A percentile compares a stretch with the other conserved stretches of the same genome.
phyloP scores from a whole-genome alignment of 164 flowering plant genomes.

The Kalanchoe fedtschenkoi region DNA sequence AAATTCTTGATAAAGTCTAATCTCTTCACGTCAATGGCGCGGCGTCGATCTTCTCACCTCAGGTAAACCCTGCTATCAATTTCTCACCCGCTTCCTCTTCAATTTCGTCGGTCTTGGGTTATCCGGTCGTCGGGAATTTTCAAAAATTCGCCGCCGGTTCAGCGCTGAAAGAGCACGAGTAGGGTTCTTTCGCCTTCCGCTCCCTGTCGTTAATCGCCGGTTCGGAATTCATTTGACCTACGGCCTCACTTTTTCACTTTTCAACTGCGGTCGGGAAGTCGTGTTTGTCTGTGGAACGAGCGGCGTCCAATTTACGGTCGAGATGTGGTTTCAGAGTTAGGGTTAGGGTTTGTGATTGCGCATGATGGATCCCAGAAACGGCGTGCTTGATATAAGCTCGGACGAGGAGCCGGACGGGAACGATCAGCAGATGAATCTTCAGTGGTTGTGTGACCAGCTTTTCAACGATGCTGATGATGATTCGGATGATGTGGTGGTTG shows the following conservation, averaged over 20 bases:
- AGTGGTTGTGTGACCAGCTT: neutral
- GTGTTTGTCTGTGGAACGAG: no score
- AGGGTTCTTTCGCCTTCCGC: no score
- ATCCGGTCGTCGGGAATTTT: neutral
- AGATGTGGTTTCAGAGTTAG: no score
- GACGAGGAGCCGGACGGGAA: neutral
- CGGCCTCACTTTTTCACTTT: no score
- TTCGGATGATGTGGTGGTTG: slow-evolving; percentile 2
- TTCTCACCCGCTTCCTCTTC: neutral
- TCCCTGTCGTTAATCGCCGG: no score
- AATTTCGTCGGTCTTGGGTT: neutral
- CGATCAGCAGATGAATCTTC: slow-evolving; percentile 11
- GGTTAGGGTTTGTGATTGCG: neutral
- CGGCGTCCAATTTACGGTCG: no score
- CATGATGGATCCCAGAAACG: neutral
- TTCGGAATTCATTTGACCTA: no score
- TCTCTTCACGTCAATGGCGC: neutral
- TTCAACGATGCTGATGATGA: neutral
- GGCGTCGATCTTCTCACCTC: neutral
- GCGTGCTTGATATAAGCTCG: neutral
- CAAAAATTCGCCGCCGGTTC: no score
- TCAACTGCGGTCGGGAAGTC: no score
- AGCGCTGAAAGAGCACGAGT: no score
- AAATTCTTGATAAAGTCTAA: no score
- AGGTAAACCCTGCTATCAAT: neutral